phyloP scores from a whole-genome alignment of 2,329 filamentous ascomycete genomes.

The Trichoderma atroviride region DNA sequence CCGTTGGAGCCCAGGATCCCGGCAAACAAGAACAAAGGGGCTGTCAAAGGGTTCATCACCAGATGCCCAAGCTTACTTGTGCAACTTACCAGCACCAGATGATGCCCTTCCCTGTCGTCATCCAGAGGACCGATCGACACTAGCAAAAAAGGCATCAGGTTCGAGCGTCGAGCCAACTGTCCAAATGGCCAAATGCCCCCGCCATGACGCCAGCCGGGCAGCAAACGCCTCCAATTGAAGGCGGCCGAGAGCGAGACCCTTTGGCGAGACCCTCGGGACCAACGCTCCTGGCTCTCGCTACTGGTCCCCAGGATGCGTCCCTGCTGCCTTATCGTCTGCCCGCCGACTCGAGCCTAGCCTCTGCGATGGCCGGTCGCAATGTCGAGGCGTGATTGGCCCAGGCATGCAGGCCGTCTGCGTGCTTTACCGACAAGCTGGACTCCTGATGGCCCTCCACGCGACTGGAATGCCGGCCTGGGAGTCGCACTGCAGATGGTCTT shows the following conservation, averaged over 20 bases:
- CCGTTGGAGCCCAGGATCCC: background rate
- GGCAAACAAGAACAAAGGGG: background rate
- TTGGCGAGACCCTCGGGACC: background rate
- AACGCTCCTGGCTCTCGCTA: background rate
- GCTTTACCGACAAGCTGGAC: constrained; percentile 25
- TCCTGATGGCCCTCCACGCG: constrained; percentile 24
- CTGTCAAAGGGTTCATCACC: background rate
- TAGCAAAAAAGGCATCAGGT: constrained; percentile 8
- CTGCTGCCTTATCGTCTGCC: constrained; percentile 17
- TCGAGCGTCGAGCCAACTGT: background rate
- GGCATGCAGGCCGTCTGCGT: constrained; percentile 13
- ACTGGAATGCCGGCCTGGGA: constrained; percentile 22
- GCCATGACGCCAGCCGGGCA: constrained; percentile 18
- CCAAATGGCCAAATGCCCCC: background rate
- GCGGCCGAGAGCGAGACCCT: background rate
- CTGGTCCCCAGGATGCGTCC: background rate
- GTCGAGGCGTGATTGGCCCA: constrained; percentile 8
- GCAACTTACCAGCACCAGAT: background rate
- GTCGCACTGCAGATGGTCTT: constrained; percentile 21
- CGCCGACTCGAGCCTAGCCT: background rate
- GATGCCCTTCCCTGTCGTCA: background rate
- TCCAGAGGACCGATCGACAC: constrained; percentile 10
- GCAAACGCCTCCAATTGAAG: background rate
- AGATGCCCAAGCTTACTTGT: background rate
- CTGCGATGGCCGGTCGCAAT: constrained; percentile 15